Base-by-base conservation (phyloP, 2,329 filamentous ascomycete genomes). In the Ophiostoma quercus region DNA sequence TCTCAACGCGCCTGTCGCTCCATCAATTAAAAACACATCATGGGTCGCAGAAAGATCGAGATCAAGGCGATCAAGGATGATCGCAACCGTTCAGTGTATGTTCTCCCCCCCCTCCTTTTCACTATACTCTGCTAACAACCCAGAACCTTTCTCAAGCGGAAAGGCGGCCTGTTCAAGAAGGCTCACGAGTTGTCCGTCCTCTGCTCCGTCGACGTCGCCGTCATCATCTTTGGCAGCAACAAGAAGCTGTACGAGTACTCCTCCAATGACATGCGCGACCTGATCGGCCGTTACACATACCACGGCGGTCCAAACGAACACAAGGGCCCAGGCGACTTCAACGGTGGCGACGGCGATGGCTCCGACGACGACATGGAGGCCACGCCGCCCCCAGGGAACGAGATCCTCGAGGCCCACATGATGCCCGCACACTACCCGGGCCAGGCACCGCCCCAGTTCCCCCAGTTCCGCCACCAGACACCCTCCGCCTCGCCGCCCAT, bases 21-120 rank as follows among this genome's bases (percentile, higher is more conserved):
- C 16, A 14, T 41, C 54, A 14, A 37, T 43, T 34, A n/a, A 39
- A 16, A 19, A 22, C 6, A n/a, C 79, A 82, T 78, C 69, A 99
- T 99, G 95, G 95, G 95, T 80, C 90, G 95, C 81, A 89, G 95
- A 86, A 99, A 99, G 88, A 99, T 99, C 79, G 95, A 98, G 84
- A 98, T 99, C 85, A 97, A 97, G 83, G 92, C 94, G 76, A 98
- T 98, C 85, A 97, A 97, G 82, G 94, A 97, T 88, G 94, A 97
- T 81, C 89, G 94, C 77, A 97, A 97, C 79, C 92, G 94, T 79
- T 97, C 94, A 77, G 94, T 97, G 94, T 97, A 92, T 81, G 92
- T 73, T 73, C 69, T 41, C 41, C 22, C 67, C 67, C 66, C 63
- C 39, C 41, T 43, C 29, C 32, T 29, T 66, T 8, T 16, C 11